Evolutionary conservation across 352 stramenopile species (phyloP).

Genomic region (Peronospora belbahrii): DNA sequence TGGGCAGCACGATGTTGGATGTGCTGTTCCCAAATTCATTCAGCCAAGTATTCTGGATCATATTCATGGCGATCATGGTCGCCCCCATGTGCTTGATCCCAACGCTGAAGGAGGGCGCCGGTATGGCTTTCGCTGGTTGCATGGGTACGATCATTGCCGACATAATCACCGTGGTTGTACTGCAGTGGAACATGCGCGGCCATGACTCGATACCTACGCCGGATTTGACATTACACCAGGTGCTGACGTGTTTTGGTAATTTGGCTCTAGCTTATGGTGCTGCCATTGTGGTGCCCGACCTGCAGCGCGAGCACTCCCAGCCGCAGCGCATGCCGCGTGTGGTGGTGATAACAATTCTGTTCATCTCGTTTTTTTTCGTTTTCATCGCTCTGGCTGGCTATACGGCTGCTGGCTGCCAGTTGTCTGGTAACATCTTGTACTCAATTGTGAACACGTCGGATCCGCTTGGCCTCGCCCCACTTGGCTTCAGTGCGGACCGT

Average conservation of each 20-base stretch:
- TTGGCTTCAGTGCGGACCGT: conserved; percentile 33
- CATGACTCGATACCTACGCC: conserved; percentile 25
- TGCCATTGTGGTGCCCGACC: conserved; percentile 42
- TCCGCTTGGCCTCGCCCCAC: not conserved
- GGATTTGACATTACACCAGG: conserved; percentile 30
- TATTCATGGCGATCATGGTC: conserved; percentile 42
- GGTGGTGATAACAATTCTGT: conserved; percentile 27
- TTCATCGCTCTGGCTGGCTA: conserved; percentile 29
- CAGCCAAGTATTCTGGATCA: conserved; percentile 34
- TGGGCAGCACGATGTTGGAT: conserved; percentile 35
- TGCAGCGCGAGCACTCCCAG: conserved; percentile 45
- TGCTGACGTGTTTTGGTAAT: conserved; percentile 43
- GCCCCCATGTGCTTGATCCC: conserved; percentile 37
- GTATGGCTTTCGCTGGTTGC: conserved; percentile 30
- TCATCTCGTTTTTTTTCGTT: conserved; percentile 37
- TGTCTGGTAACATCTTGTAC: conserved; percentile 50
- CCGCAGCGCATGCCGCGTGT: conserved; percentile 42
- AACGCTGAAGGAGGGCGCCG: conserved; percentile 38
- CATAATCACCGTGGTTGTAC: conserved; percentile 29
- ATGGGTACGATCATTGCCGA: conserved; percentile 45
- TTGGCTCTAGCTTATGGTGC: conserved; percentile 47
- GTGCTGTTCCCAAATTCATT: conserved; percentile 29
- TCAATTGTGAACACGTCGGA: conserved; percentile 28
- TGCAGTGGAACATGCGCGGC: conserved; percentile 29
- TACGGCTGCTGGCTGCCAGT: conserved; percentile 37